Evolutionary conservation across 1,284 basidiomycete genomes (phyloP).

Genomic region (Papiliotrema terrestris): DNA sequence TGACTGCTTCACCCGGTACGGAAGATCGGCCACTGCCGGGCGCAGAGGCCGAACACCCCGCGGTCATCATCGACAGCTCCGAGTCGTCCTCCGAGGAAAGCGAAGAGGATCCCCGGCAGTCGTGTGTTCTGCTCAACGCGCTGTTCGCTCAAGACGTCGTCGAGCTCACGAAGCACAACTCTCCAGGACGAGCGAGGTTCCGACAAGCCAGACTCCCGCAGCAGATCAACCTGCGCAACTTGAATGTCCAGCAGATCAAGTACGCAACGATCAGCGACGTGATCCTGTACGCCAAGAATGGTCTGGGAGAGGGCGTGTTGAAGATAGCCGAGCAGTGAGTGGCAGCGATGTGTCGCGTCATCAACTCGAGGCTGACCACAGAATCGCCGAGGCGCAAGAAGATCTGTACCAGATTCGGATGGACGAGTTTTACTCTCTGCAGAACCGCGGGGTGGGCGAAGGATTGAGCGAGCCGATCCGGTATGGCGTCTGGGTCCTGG

Average conservation of each 20-base stretch:
- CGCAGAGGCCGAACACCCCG: neutral
- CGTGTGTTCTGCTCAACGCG: conserved; percentile 44
- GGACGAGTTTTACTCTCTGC: conserved; percentile 36
- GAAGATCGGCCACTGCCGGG: no score
- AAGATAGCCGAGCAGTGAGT: conserved; percentile 53
- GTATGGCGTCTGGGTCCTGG: conserved; percentile 85
- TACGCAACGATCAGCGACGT: conserved; percentile 86
- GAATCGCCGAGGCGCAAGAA: conserved; percentile 45
- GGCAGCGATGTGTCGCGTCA: neutral
- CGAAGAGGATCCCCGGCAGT: conserved; percentile 29
- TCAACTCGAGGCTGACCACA: conserved; percentile 5
- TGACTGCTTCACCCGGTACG: no score
- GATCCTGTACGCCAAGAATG: conserved; percentile 71
- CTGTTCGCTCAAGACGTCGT: conserved; percentile 46
- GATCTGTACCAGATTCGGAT: conserved; percentile 39
- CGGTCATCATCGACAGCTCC: neutral
- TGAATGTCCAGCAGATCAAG: conserved; percentile 59
- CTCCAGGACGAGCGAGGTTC: conserved; percentile 23
- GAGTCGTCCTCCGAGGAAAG: conserved; percentile 6
- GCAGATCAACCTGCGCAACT: conserved; percentile 47
- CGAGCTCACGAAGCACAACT: conserved; percentile 27
- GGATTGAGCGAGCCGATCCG: conserved; percentile 53
- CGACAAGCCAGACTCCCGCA: conserved; percentile 37
- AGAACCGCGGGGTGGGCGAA: conserved; percentile 24
- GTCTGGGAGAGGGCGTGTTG: conserved; percentile 43